Conservation (phyloP, 768 basidiomycete species). For the Gyrodon lividus region DNA sequence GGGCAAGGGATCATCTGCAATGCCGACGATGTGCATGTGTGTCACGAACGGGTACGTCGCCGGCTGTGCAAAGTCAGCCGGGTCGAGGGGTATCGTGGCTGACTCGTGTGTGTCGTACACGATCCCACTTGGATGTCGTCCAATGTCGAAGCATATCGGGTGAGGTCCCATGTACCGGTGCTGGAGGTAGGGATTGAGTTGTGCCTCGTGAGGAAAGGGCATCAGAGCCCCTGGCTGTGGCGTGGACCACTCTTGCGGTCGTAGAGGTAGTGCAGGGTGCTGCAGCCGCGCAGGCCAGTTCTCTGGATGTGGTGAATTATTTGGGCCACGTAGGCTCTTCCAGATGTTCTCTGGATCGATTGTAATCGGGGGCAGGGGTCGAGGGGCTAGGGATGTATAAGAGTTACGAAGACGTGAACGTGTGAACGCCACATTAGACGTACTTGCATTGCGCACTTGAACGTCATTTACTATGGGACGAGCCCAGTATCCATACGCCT, state of each 20-base stretch:
- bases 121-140: constrained; percentile 23
- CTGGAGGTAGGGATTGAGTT: constrained; percentile 57
- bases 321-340: constrained; percentile 26
- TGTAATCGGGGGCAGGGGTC: constrained; percentile 21
- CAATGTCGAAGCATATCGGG: constrained; percentile 51
- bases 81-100: constrained; percentile 31
- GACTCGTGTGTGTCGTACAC: constrained; percentile 28
- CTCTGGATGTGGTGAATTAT: constrained; percentile 37
- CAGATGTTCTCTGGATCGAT: constrained; percentile 35
- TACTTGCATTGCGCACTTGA: constrained; percentile 43
- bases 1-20: constrained; percentile 51
- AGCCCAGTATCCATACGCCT: constrained; percentile 55
- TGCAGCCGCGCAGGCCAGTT: constrained; percentile 47
- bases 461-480: constrained; percentile 43
- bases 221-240: constrained; percentile 36
- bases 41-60: constrained; percentile 64
- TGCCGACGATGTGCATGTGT: constrained; percentile 51
- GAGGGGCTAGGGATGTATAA: constrained; percentile 25
- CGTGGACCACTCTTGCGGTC: constrained; percentile 44
- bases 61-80: constrained; percentile 49
- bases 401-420: neutral
- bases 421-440: constrained; percentile 21
- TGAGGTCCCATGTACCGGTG: constrained; percentile 42
- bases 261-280: constrained; percentile 51
- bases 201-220: constrained; percentile 46